Conservation (phyloP, 225 moss, liverwort and hornwort species). For the Asterella californica region DNA sequence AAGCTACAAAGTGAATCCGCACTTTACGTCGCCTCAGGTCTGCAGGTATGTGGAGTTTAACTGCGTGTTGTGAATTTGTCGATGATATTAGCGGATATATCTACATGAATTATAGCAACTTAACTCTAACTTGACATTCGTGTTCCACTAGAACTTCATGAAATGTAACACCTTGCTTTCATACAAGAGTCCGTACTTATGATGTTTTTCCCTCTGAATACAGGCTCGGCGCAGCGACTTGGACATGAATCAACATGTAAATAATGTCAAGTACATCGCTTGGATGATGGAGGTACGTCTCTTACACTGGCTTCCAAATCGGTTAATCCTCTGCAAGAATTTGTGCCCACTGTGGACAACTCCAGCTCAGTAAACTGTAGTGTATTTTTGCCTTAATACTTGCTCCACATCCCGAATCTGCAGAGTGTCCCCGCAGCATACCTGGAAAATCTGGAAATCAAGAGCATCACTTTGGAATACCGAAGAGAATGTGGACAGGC, state of each 20-base stretch:
- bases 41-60: conserved; percentile 39
- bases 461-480: conserved; percentile 77
- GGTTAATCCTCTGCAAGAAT: too few species aligned
- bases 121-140: too few species aligned
- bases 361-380: neutral
- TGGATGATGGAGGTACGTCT: conserved; percentile 80
- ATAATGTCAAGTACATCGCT: conserved; percentile 91
- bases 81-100: neutral
- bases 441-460: conserved; percentile 69
- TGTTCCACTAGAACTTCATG: too few species aligned
- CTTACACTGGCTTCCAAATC: neutral
- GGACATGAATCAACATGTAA: conserved; percentile 94
- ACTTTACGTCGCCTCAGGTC: conserved; percentile 36
- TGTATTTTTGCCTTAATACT: neutral
- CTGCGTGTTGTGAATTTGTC: neutral
- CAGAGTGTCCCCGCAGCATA: conserved; percentile 69
- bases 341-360: neutral
- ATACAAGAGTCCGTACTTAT: too few species aligned
- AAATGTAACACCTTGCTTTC: too few species aligned
- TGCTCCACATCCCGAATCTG: neutral
- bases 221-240: conserved; percentile 80
- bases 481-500: conserved; percentile 85
- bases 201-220: conserved; percentile 15
- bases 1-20: conserved; percentile 57
- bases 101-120: too few species aligned